Evolutionary conservation across 2,329 filamentous ascomycete species (phyloP), one percentile per base, ranked within the genome.

Genomic region (Ascochyta viciae-villosae): DNA sequence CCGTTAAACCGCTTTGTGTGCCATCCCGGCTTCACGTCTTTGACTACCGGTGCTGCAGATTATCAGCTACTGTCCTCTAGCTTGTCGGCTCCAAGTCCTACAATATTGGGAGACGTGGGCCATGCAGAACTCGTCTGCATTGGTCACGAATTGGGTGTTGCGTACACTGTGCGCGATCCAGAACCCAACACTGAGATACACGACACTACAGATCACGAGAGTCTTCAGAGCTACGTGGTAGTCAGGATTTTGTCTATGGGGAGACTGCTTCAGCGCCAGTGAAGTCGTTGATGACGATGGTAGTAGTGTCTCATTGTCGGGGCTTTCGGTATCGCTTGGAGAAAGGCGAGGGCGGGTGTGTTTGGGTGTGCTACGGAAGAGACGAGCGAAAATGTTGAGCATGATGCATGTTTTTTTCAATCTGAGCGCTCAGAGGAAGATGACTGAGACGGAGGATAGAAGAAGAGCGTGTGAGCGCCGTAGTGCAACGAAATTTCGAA

Each of bases 1-100:
- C 85, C 85, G 57, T 88, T 85, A 69, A 86, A 88, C 2, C 61
- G 61, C 46, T 78, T 67, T 0, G 66, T 65, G 10, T 74, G 68
- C 66, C 80, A 83, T 10, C 68, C 65, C 4, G 82, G 73, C 23
- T 74, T 65, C 6, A 82, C 68, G 8, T 81, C 76, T 23, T 75
- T 72, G 23, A 73, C 62, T 0, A 76, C 50, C 1, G 74, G 74
- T 15, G 74, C 74, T 73, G 33, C 12, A 23, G 4, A 2, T n/a
- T 3, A 16, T 53, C 24, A 55, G 46, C 5, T 5, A 4, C 6
- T 12, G 6, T 15, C 3, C 16, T 38, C 4, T 8, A 19, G 2
- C 12, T 5, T 15, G 16, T 7, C n/a, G 16, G 9, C n/a, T 6
- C 6, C 12, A 13, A 6, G 4, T 44, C 67, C 47, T 60, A 74